Evolutionary conservation across 371 early-diverging fungal species (phyloP).

Genomic region (Haplosporangium sp.): DNA sequence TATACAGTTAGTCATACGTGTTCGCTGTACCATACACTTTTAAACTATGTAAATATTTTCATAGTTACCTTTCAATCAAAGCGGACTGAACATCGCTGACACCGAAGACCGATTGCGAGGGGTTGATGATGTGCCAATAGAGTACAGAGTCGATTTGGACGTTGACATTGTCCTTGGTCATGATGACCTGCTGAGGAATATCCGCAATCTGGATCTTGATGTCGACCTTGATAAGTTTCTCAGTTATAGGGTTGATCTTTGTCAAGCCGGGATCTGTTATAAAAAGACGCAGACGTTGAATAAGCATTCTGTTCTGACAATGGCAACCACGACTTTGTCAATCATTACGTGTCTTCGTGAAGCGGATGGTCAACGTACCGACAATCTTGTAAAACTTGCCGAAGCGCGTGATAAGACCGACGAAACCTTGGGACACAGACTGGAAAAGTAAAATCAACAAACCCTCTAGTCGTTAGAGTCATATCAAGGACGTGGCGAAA

Average conservation of each 20-base stretch:
- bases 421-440: constrained; percentile 60
- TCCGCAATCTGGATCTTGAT: constrained; percentile 55
- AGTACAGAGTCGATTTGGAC: constrained; percentile 83
- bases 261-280: constrained; percentile 91
- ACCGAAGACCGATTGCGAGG: constrained; percentile 82
- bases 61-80: constrained; percentile 74
- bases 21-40: neutral
- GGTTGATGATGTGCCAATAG: constrained; percentile 87
- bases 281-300: no score
- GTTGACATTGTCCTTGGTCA: constrained; percentile 55
- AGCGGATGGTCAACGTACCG: no score
- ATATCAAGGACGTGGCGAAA: no score
- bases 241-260: constrained; percentile 82
- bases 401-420: constrained; percentile 84
- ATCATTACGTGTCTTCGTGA: no score
- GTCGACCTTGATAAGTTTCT: constrained; percentile 67
- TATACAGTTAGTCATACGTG: no score
- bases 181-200: constrained; percentile 47
- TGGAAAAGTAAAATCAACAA: no score
- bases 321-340: no score
- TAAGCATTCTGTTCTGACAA: no score
- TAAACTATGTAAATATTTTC: no score
- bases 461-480: no score
- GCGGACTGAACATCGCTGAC: constrained; percentile 82
- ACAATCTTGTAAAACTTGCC: constrained; percentile 89